These are phyloP conservation scores for Benincasa hispida DNA, from an alignment of 306 rosid species.

Conservation along the genomic window DNA sequence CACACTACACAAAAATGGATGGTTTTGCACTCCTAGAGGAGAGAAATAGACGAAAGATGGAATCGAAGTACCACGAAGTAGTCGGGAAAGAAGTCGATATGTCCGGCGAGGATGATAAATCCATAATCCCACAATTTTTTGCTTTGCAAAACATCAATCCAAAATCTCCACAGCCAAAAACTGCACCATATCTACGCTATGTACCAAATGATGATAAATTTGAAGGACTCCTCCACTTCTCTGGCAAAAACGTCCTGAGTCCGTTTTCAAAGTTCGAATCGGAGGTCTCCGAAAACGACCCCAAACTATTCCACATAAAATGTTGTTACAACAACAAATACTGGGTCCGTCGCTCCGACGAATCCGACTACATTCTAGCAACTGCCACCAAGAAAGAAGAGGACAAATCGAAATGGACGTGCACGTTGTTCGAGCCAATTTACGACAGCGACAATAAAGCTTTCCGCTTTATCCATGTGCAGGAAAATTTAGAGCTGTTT, in stretches of 20 bases:
- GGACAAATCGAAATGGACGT: neutral
- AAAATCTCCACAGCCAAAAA: neutral
- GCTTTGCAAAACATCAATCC: neutral
- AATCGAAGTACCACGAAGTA: neutral
- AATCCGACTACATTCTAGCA: neutral
- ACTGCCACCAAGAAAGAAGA: neutral
- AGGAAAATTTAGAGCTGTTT: neutral
- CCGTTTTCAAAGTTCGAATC: conserved; percentile 1
- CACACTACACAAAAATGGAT: too few relatives aligned
- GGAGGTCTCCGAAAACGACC: neutral
- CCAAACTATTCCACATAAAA: neutral
- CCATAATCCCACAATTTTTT: neutral
- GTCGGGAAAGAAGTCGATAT: neutral
- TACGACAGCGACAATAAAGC: neutral
- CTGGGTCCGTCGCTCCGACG: neutral
- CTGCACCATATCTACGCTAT: neutral
- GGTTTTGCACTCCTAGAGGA: too few relatives aligned
- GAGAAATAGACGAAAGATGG: too few relatives aligned
- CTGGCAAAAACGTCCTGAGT: neutral
- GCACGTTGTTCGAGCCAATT: conserved; percentile 6
- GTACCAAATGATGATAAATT: neutral
- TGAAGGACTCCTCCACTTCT: neutral
- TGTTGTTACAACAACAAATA: neutral
- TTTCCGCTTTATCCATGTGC: neutral
- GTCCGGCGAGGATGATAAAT: neutral